A percentile compares a stretch with the other conserved stretches of the same genome.
These are phyloP conservation scores for Arabidopsis hybrid DNA, from an alignment of 441 rosid species.

Conservation along the genomic window DNA sequence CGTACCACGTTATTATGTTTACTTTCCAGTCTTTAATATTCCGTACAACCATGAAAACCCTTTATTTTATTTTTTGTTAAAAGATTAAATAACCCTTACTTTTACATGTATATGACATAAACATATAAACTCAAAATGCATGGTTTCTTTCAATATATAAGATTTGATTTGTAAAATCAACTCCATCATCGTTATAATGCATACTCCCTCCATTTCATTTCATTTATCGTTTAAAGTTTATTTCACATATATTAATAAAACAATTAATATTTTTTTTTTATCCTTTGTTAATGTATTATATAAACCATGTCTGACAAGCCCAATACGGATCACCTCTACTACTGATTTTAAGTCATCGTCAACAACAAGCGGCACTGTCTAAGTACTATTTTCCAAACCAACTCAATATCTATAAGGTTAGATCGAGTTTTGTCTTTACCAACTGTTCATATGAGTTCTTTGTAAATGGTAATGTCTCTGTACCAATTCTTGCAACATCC, in stretches of 20 bases:
- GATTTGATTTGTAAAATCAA: neutral
- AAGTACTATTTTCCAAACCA: neutral
- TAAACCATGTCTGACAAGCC: too few relatives aligned
- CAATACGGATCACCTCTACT: too few relatives aligned
- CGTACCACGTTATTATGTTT: slow-evolving; percentile 41
- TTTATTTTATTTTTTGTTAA: slow-evolving; percentile 10
- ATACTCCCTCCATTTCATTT: too few relatives aligned
- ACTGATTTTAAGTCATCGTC: too few relatives aligned
- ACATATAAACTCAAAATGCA: neutral
- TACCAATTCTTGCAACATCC: neutral
- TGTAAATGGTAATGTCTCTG: neutral
- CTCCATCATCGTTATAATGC: neutral
- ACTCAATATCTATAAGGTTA: neutral
- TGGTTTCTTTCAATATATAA: too few relatives aligned
- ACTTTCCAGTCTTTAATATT: slow-evolving; percentile 37
- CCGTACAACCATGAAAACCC: slow-evolving; percentile 32
- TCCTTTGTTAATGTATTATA: too few relatives aligned
- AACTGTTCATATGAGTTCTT: neutral
- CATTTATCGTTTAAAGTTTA: too few relatives aligned
- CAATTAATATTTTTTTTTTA: too few relatives aligned
- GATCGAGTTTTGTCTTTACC: neutral
- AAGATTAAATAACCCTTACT: neutral
- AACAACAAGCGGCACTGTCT: neutral
- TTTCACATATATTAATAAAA: too few relatives aligned
- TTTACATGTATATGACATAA: neutral